Conservation (phyloP, 208 protist genomes). For the Strigomonas culicis region DNA sequence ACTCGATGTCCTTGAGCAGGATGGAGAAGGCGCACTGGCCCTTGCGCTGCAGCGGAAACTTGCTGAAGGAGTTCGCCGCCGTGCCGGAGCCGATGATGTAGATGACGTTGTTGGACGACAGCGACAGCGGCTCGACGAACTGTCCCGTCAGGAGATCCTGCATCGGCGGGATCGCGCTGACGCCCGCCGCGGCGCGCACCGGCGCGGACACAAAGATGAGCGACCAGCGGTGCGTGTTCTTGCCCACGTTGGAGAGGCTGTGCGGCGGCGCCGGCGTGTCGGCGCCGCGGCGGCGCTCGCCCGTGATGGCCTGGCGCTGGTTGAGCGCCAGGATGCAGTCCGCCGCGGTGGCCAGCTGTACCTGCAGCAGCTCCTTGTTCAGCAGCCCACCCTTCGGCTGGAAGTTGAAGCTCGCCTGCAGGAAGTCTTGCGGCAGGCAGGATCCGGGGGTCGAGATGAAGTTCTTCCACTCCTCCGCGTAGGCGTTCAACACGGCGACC, state of each 20-base stretch:
- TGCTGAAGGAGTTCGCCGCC: conserved; percentile 63
- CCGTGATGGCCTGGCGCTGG: conserved; percentile 15
- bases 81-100: conserved; percentile 86
- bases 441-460: conserved; percentile 69
- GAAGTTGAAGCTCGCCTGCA: conserved; percentile 79
- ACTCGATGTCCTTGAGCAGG: conserved; percentile 82
- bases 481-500: conserved; percentile 73
- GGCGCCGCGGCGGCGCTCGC: conserved; percentile 2
- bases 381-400: conserved; percentile 34
- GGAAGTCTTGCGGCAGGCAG: conserved; percentile 60
- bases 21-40: conserved; percentile 71
- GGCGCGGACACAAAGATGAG: conserved; percentile 78
- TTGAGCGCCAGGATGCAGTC: conserved; percentile 32
- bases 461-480: conserved; percentile 79
- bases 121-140: conserved; percentile 81
- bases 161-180: conserved; percentile 68
- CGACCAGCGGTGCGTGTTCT: conserved; percentile 25
- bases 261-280: too few relatives aligned
- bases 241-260: conserved; percentile 9
- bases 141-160: conserved; percentile 85
- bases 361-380: conserved; percentile 84
- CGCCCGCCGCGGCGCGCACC: conserved; percentile 25
- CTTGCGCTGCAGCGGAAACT: conserved; percentile 73
- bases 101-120: conserved; percentile 67
- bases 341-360: conserved; percentile 66